Percentiles rank a stretch among this genome's conserved stretches.
Conservation (phyloP, 2,329 filamentous ascomycete genomes). For the Xylaria sp. region DNA sequence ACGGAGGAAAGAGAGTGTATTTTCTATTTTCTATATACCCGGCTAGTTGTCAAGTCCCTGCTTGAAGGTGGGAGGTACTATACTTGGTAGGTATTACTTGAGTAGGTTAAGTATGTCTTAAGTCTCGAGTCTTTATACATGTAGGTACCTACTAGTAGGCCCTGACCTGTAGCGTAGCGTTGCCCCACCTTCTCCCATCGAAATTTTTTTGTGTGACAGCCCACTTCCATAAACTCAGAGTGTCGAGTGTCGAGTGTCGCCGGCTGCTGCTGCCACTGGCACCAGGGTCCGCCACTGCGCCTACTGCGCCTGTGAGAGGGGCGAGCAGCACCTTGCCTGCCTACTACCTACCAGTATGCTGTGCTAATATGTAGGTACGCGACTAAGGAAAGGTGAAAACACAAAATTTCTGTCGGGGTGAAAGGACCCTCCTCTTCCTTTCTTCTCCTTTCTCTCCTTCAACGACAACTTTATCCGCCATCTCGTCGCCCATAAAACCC, state of each 20-base stretch:
- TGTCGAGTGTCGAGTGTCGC: conserved; percentile 5
- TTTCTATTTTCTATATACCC: not conserved
- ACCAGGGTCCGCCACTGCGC: not conserved
- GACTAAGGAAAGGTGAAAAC: conserved; percentile 44
- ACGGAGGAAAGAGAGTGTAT: not conserved
- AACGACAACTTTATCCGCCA: conserved; percentile 64
- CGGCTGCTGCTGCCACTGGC: conserved; percentile 18
- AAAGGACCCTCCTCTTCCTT: conserved; percentile 49
- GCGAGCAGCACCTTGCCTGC: not conserved
- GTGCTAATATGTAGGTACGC: conserved; percentile 30
- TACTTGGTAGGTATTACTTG: not conserved
- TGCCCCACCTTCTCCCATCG: conserved; percentile 13
- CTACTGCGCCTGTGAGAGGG: not conserved
- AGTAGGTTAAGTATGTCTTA: not conserved
- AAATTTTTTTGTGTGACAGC: conserved; percentile 28
- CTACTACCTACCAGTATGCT: not conserved
- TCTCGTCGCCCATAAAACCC: conserved; percentile 56
- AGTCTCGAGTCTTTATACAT: too few species aligned
- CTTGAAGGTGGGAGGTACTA: too few species aligned
- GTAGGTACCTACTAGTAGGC: not conserved
- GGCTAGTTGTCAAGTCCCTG: not conserved
- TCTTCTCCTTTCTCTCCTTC: conserved; percentile 53
- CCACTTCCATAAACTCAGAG: conserved; percentile 17
- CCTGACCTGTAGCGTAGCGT: not conserved
- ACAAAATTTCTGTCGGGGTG: conserved; percentile 49